Percentiles rank a stretch among this genome's conserved stretches.
Evolutionary conservation across 2,329 filamentous ascomycete genomes (phyloP).

Genomic region (Blastomyces silverae): DNA sequence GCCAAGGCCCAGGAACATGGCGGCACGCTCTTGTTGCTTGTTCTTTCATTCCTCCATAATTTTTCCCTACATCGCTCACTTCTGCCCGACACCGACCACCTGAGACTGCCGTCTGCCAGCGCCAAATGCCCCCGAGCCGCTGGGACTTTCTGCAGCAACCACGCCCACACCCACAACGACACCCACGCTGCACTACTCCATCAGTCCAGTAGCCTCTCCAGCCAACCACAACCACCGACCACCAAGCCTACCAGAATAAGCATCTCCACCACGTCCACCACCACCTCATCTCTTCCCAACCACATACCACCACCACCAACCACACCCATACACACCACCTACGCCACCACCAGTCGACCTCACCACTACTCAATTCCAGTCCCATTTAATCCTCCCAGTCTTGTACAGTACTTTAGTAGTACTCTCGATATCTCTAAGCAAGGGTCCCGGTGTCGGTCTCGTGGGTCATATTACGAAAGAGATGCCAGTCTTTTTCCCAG

Average conservation of each 20-base stretch:
- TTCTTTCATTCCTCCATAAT: neutral
- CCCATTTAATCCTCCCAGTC: neutral
- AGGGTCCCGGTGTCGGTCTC: neutral
- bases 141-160: neutral
- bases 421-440: neutral
- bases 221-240: neutral
- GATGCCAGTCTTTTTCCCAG: slow-evolving; percentile 30
- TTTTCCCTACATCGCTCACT: neutral
- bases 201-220: neutral
- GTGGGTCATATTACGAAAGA: slow-evolving; percentile 23
- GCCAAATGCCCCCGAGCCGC: slow-evolving; percentile 5
- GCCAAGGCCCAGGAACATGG: slow-evolving; percentile 15
- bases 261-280: slow-evolving; percentile 5
- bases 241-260: neutral
- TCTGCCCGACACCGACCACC: no score
- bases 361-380: neutral
- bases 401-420: neutral
- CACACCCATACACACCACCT: neutral
- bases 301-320: slow-evolving; percentile 9
- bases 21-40: slow-evolving; percentile 2
- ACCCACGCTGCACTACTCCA: neutral
- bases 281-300: slow-evolving; percentile 18
- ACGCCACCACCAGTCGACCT: neutral
- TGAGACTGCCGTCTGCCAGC: slow-evolving; percentile 1
- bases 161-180: neutral